Base-by-base conservation (phyloP, 2,329 filamentous ascomycete genomes). In the Aspergillus eucalypticola region DNA sequence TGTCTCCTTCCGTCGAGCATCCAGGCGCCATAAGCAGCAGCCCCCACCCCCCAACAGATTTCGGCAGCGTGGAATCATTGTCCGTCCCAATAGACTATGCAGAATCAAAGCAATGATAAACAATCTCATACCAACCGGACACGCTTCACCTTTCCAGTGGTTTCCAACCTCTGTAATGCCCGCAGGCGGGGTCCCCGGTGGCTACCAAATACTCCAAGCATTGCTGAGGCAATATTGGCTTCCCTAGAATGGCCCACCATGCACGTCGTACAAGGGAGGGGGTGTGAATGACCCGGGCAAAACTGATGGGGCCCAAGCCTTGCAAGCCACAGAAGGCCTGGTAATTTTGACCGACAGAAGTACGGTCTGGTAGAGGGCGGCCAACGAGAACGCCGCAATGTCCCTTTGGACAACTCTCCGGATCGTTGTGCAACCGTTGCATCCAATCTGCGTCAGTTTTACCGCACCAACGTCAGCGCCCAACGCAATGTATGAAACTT, bases 221-320 rank as follows among this genome's bases (percentile, higher is more conserved):
- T 41, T 50, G 54, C 44, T 54, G 46, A 63, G 56, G 64, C 62
- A 61, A 56, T 53, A 53, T 59, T 50, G 44, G 41, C 41, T 59
- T 35, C 27, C 49, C 53, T 39, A 56, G 29, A 42, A 56, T 58
- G 42, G 57, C 46, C 58, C 60, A 54, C 55, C 44, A 67, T 66
- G 67, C 64, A 66, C 53, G 61, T 67, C 59, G 66, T 67, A 67
- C 67, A 67, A 66, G 67, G 66, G 58, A 66, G 67, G 66, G 58
- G 55, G 56, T 49, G 58, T 48, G 39, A 63, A 52, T 27, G 52
- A 49, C 59, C 61, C 57, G 49, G 44, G 41, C 38, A 27, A 54
- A 58, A 8, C n/a, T 49, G 50, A 56, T 35, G 42, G 51, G 55
- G 42, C 46, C 44, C 41, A 49, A 61, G 46, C 56, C 41, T 56